Base-by-base conservation (phyloP, 192 early-diverging fungal species). In the Backusella luteola region DNA sequence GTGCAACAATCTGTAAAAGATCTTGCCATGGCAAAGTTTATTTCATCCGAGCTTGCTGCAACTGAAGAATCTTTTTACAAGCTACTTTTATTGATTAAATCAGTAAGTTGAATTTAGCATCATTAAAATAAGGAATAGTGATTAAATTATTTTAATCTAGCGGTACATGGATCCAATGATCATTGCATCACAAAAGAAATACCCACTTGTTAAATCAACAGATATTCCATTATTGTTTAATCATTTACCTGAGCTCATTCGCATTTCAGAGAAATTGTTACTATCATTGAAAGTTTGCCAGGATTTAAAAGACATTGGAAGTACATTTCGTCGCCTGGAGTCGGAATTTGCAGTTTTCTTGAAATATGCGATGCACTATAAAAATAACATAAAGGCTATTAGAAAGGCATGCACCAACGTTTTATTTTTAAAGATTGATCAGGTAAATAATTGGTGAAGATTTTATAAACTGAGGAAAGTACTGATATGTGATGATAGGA, bases 131-230 rank as follows among this genome's bases (percentile, higher is more conserved):
- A n/a, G 5, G 42, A 44, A 44, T 56, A 19, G 53, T 59, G n/a
- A 59, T 23, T 23, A 59, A 46, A 8, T 42, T 34, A 39, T 17
- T 49, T 15, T 34, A 19, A 35, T 63, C 15, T 67, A 84, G 83
- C 69, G 63, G 19, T 82, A 82, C 26, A 84, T 81, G 83, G 73
- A 81, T 39, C 80, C 80, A 44, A 77, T 78, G 52, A 42, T 81
- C 7, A 42, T 77, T 9, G 74, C 83, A n/a, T 75, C 83, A 5
- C 71, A 74, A 74, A n/a, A 52, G 44, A 66, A 78, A 32, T 35
- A 69, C 32, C 77, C 83, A 35, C 69, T 81, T 26, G 66, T 84
- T 4, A 81, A 79, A 41, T 49, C 77, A 52, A 71, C 59, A 29
- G 83, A 84, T 53, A 74, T 84, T 5, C 63, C 39, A 17, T 67